Evolutionary conservation across 805 yeast genomes (phyloP).

Genomic region (Candida lessepsii): DNA sequence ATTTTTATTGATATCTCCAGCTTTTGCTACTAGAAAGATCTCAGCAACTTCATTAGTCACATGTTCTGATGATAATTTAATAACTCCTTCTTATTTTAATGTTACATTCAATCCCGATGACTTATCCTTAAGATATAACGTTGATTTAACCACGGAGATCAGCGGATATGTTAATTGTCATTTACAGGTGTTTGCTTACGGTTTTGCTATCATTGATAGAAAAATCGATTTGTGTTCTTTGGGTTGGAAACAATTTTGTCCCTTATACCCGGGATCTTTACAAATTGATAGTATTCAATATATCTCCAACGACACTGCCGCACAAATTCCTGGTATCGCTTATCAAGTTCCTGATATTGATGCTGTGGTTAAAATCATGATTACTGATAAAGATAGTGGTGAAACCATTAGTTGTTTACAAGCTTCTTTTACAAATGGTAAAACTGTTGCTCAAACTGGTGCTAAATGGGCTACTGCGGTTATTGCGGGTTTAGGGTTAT

Average conservation of each 20-base stretch:
- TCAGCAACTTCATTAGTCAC: constrained; percentile 78
- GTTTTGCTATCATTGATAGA: constrained; percentile 64
- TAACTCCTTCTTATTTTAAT: constrained; percentile 71
- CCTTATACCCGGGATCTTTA: constrained; percentile 77
- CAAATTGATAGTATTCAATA: constrained; percentile 72
- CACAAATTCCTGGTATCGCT: constrained; percentile 78
- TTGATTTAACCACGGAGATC: constrained; percentile 69
- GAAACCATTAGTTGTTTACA: constrained; percentile 69
- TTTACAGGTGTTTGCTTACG: constrained; percentile 80
- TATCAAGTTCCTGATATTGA: constrained; percentile 85
- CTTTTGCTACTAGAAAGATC: constrained; percentile 26
- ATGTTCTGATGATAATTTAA: constrained; percentile 74
- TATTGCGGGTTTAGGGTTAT: constrained; percentile 81
- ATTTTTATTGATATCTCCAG: constrained; percentile 1
- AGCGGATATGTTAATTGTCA: constrained; percentile 66
- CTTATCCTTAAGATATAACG: constrained; percentile 62
- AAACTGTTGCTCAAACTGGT: constrained; percentile 74
- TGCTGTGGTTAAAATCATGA: constrained; percentile 63
- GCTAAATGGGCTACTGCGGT: constrained; percentile 95
- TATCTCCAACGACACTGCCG: constrained; percentile 47
- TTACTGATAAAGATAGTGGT: constrained; percentile 40
- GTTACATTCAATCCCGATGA: constrained; percentile 76
- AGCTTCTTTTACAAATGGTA: constrained; percentile 71
- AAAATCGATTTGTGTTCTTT: constrained; percentile 61
- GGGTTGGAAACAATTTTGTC: constrained; percentile 87